Percentiles rank a stretch among this genome's conserved stretches.
Conservation (phyloP, 1,139 yeast species). For the Candida sojae region DNA sequence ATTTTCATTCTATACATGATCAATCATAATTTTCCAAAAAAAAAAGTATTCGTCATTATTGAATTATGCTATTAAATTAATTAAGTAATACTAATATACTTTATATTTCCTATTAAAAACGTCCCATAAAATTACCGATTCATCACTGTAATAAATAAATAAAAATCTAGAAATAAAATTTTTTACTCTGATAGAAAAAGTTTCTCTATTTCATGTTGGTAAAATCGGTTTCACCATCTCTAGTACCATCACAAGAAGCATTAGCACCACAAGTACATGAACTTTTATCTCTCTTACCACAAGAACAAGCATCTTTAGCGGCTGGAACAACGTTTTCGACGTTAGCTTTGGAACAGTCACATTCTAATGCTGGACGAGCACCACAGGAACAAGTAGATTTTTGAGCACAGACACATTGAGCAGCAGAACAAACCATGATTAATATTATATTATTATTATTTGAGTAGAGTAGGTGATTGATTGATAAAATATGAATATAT, state of each 20-base stretch:
- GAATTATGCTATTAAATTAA: too few species aligned
- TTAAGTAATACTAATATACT: too few species aligned
- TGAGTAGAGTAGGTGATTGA: neutral
- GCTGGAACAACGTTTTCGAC: conserved; percentile 43
- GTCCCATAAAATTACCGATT: neutral
- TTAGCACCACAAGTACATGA: conserved; percentile 46
- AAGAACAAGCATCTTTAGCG: conserved; percentile 41
- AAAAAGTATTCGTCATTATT: too few species aligned
- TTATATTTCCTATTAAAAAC: too few species aligned
- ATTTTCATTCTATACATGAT: too few species aligned
- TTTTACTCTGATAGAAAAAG: too few species aligned
- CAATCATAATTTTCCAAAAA: too few species aligned
- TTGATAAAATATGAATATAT: neutral
- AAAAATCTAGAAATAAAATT: neutral
- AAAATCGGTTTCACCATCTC: conserved; percentile 51
- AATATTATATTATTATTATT: neutral
- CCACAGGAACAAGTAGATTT: conserved; percentile 56
- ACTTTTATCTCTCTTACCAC: conserved; percentile 46
- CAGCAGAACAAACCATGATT: conserved; percentile 45
- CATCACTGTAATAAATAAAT: neutral
- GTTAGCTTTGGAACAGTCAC: conserved; percentile 45
- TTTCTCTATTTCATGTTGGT: conserved; percentile 33
- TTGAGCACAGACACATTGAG: conserved; percentile 49
- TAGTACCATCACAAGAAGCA: conserved; percentile 39
- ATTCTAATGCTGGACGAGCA: conserved; percentile 46